Percentiles rank a stretch among this genome's conserved stretches.
phyloP scores from a whole-genome alignment of 2,329 filamentous ascomycete genomes.

The Talaromyces sp. region DNA sequence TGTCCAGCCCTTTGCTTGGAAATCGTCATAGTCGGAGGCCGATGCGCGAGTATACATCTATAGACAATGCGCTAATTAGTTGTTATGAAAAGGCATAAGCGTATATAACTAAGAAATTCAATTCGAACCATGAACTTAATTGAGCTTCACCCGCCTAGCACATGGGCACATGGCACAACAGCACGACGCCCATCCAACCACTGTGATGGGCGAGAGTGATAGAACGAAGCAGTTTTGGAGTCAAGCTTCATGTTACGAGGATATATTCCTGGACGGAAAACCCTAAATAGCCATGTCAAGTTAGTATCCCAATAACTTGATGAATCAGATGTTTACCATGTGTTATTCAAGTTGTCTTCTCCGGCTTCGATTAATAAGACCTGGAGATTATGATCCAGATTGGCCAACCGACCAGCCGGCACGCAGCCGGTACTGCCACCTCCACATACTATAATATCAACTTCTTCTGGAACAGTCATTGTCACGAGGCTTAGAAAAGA shows the following conservation, averaged over 20 bases:
- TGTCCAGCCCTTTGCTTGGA: constrained; percentile 72
- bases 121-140: constrained; percentile 67
- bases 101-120: neutral
- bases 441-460: constrained; percentile 75
- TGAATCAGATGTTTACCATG: constrained; percentile 42
- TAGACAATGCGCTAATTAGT: constrained; percentile 2
- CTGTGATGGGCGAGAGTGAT: constrained; percentile 68
- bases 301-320: neutral
- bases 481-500: neutral
- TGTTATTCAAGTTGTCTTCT: constrained; percentile 70
- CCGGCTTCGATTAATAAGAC: constrained; percentile 66
- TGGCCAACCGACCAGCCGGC: constrained; percentile 53
- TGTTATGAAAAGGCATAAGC: neutral
- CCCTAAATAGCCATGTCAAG: constrained; percentile 38
- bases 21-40: constrained; percentile 70
- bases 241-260: constrained; percentile 74
- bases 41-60: constrained; percentile 69
- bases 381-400: constrained; percentile 66
- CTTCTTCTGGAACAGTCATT: constrained; percentile 67
- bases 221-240: constrained; percentile 77
- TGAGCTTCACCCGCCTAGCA: constrained; percentile 65
- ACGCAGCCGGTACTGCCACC: constrained; percentile 56
- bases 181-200: constrained; percentile 66
- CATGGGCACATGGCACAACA: constrained; percentile 67
- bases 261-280: constrained; percentile 69